phyloP scores from a whole-genome alignment of 2,329 filamentous ascomycete species.

The Chaetomium olivaceum region DNA sequence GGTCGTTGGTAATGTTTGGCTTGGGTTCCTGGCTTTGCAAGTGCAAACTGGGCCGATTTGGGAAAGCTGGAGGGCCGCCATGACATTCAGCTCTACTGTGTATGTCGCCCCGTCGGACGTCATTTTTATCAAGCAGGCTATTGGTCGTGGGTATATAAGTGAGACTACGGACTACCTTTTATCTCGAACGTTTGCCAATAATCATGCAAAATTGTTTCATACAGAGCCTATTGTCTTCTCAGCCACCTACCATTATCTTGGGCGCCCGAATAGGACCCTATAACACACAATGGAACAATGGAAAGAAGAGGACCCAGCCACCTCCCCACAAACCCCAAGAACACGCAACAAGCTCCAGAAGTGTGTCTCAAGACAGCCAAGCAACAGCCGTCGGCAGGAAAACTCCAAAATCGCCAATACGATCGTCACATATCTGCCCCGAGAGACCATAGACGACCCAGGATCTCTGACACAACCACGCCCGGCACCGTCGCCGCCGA shows the following conservation, averaged over 20 bases:
- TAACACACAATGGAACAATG: constrained; percentile 32
- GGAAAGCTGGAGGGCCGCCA: neutral
- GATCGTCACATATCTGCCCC: constrained; percentile 24
- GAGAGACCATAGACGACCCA: constrained; percentile 22
- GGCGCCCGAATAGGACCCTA: constrained; percentile 30
- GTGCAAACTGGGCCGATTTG: neutral
- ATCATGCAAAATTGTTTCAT: neutral
- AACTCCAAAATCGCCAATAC: constrained; percentile 26
- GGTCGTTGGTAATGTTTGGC: neutral
- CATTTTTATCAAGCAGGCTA: constrained; percentile 29
- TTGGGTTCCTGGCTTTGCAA: neutral
- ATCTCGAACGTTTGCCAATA: neutral
- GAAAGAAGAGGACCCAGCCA: constrained; percentile 31
- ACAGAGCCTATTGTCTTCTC: constrained; percentile 3
- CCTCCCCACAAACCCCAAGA: constrained; percentile 30
- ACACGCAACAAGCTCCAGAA: constrained; percentile 41
- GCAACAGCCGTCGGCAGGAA: constrained; percentile 22
- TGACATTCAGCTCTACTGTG: neutral
- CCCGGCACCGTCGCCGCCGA: constrained; percentile 34
- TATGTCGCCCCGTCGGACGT: constrained; percentile 23
- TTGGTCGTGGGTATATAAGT: neutral
- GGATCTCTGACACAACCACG: constrained; percentile 22
- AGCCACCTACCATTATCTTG: constrained; percentile 1
- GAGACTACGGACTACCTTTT: neutral
- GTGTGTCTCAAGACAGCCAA: constrained; percentile 29